Conservation (phyloP, 208 protist species). For the Acanthamoeba royreba region DNA sequence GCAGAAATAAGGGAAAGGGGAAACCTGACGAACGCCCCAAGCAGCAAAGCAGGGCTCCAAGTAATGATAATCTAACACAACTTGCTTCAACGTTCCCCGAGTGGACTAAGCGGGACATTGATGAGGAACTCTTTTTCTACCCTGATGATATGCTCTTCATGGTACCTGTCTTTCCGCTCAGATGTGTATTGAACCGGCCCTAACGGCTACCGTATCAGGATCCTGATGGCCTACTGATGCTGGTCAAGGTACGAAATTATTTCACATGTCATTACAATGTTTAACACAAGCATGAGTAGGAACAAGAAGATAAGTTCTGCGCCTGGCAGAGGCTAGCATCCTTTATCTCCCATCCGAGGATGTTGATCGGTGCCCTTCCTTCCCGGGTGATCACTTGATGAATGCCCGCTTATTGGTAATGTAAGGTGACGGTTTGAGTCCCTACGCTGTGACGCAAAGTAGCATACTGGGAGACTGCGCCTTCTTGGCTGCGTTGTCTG, state of each 20-base stretch:
- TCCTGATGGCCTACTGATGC: neutral
- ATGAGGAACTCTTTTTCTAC: conserved; percentile 32
- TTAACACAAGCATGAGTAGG: neutral
- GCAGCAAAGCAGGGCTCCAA: neutral
- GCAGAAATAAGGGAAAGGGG: neutral
- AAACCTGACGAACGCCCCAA: neutral
- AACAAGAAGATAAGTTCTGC: neutral
- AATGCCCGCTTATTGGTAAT: neutral
- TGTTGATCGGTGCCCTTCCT: neutral
- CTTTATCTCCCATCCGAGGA: neutral
- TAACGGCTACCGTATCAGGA: neutral
- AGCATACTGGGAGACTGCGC: conserved; percentile 15
- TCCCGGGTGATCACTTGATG: neutral
- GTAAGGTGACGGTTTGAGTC: conserved; percentile 9
- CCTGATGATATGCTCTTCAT: neutral
- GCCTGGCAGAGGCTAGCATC: neutral
- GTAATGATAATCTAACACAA: neutral
- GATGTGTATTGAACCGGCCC: neutral
- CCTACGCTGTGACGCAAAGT: conserved; percentile 24
- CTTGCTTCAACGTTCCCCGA: neutral
- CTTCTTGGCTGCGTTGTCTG: neutral
- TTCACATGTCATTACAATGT: neutral
- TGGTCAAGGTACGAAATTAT: neutral
- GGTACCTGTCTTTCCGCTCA: neutral
- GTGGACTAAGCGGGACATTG: neutral